Base-by-base conservation (phyloP, 2,329 filamentous ascomycete species). In the Alternaria gaisen region DNA sequence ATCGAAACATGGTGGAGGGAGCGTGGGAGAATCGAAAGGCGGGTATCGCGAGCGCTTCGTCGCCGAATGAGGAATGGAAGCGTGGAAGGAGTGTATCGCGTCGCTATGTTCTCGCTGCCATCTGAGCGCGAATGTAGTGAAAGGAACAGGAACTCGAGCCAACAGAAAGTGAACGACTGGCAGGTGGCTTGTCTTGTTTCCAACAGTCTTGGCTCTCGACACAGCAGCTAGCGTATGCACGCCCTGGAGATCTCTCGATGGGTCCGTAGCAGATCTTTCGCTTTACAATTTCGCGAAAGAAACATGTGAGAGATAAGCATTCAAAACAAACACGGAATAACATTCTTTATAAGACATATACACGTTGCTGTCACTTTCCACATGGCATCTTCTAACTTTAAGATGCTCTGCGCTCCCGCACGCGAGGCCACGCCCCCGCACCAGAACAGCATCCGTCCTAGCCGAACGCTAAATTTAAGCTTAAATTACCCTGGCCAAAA, bases 1-100 rank as follows among this genome's bases (percentile, higher is more conserved):
- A 82, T 53, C 88, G 86, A 59, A 86, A 77, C 84, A 90, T 88
- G 69, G 56, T 60, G 60, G 26, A 54, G 54, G 51, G 51, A 58
- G 44, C 38, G 56, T 43, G 42, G 61, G 28, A 46, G 48, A 50
- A 60, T 44, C 51, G 47, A 40, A 53, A 40, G 16, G 36, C 32
- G 50, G 51, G 41, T 32, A 53, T 64, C 61, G 63, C 61, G 63
- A 60, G 60, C 47, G 59, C 32, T 44, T 48, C 32, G 60, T 59
- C 66, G 51, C 48, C 53, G 43, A 43, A 36, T 43, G n/a, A 32
- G 36, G 43, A 32, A 34, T 55, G 47, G 22, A 57, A 44, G 30
- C 53, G 58, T 43, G 47, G 48, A 56, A 51, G 51, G 46, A 44
- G 20, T 14, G 40, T 38, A 24, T 46, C 24, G 47, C 42, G 47